A percentile compares a stretch with the other conserved stretches of the same genome.
Evolutionary conservation across 768 basidiomycete genomes (phyloP).

Genomic region (Mycena belliarum): DNA sequence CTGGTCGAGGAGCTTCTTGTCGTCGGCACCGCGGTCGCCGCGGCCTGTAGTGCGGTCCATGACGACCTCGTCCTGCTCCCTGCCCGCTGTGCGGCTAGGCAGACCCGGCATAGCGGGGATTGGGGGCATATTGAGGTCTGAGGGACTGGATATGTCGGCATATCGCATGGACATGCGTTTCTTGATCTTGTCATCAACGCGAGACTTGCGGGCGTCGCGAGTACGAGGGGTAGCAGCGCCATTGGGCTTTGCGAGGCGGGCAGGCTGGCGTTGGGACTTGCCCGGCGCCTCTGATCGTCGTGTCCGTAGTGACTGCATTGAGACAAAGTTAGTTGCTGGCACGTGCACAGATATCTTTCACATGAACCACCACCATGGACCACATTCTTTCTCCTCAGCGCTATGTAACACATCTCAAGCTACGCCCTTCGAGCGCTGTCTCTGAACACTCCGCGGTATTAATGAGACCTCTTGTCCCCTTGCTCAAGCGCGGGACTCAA

Average conservation of each 20-base stretch:
- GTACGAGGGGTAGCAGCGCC: conserved; percentile 28
- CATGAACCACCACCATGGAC: neutral
- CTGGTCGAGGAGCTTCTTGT: conserved; percentile 65
- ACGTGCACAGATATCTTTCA: neutral
- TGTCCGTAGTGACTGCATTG: conserved; percentile 59
- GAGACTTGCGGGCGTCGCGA: conserved; percentile 52
- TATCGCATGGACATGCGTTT: conserved; percentile 95
- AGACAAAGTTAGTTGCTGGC: neutral
- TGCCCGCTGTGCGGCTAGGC: conserved; percentile 30
- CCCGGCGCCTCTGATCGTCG: conserved; percentile 50
- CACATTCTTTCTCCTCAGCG: neutral
- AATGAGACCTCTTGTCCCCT: too few relatives aligned
- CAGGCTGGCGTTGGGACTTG: conserved; percentile 30
- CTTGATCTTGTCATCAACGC: conserved; percentile 89
- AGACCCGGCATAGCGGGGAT: conserved; percentile 58
- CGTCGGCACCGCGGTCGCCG: conserved; percentile 54
- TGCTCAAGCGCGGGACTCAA: too few relatives aligned
- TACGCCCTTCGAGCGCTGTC: too few relatives aligned
- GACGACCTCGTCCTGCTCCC: conserved; percentile 51
- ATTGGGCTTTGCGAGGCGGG: conserved; percentile 22
- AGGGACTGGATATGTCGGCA: conserved; percentile 80
- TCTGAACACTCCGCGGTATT: neutral
- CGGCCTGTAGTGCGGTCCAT: conserved; percentile 36
- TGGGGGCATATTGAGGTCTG: conserved; percentile 54
- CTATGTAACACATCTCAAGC: too few relatives aligned